Evolutionary conservation across 495 filamentous ascomycete genomes (phyloP), one percentile per base, ranked within the genome.

Genomic region (Neurospora tetrasperma): DNA sequence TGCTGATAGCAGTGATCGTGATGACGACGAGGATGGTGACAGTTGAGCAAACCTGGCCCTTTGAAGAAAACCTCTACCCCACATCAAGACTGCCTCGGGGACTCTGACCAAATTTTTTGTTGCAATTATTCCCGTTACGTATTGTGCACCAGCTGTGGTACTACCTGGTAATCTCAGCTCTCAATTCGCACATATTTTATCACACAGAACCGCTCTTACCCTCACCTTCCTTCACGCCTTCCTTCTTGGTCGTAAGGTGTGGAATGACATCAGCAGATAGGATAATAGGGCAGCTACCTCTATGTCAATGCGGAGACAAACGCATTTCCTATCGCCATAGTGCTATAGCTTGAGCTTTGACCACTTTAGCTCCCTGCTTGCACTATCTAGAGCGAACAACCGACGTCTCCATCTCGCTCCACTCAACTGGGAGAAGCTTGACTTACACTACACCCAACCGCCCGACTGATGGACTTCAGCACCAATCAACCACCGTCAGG

Each of bases 61-160:
- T 48, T 74, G 75, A 72, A 75, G 70, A 10, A 74, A 75, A 62
- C 78, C 72, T 42, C 78, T 73, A 71, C 75, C 75, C 80, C 77
- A 79, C 80, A 81, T 81, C 40, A 72, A 73, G 69, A 46, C 38
- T 41, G 44, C 42, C 48, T 59, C 48, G 48, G 20, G 9, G 20
- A 40, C 42, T 70, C 71, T 71, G 27, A 54, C 2, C 12, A 18
- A 38, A 5, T 12, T 68, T 71, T 71, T 20, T n/a, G 16, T 66
- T 68, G 43, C 42, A 68, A 71, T 59, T 68, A 71, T 35, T 48
- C 54, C 43, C 27, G 44, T 43, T 43, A 42, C 38, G 12, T 38
- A 38, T 38, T 38, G 35, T 38, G 35, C 31, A 35, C 40, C 48
- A 16, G 5, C 14, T 3, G 48, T 62, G 48, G 48, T 62, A 62